phyloP scores from a whole-genome alignment of 2,329 filamentous ascomycete genomes.

The Paracamarosporium sp. region DNA sequence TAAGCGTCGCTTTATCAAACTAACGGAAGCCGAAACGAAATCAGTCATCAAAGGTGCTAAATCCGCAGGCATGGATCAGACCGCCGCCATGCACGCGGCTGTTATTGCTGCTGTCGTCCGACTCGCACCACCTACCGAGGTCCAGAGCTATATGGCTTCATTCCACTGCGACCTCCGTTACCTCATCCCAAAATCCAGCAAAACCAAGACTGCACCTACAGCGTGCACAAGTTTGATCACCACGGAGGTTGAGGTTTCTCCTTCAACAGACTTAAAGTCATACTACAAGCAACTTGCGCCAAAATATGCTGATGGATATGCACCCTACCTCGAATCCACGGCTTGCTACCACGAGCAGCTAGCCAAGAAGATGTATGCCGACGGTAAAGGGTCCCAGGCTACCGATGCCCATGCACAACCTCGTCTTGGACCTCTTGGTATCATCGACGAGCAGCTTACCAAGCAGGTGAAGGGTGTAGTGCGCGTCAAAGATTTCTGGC shows the following conservation, averaged over 20 bases:
- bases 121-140: conserved; percentile 19
- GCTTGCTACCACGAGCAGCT: conserved; percentile 28
- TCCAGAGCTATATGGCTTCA: conserved; percentile 29
- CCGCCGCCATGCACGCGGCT: conserved; percentile 22
- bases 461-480: conserved; percentile 24
- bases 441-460: conserved; percentile 24
- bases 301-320: conserved; percentile 25
- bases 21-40: conserved; percentile 21
- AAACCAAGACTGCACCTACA: conserved; percentile 23
- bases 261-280: conserved; percentile 18
- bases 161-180: conserved; percentile 31
- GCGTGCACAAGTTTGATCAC: conserved; percentile 27
- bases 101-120: conserved; percentile 22
- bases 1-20: conserved; percentile 13
- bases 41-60: conserved; percentile 18
- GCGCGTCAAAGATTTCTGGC: conserved; percentile 28
- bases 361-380: conserved; percentile 11
- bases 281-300: conserved; percentile 27
- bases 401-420: conserved; percentile 22
- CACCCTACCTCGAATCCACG: conserved; percentile 24
- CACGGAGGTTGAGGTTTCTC: conserved; percentile 27
- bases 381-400: conserved; percentile 5
- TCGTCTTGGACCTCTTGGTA: conserved; percentile 24
- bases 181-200: conserved; percentile 23
- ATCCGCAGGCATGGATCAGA: conserved; percentile 13